Conservation (phyloP, 2,329 filamentous ascomycete genomes). For the Aspergillus alliaceus region DNA sequence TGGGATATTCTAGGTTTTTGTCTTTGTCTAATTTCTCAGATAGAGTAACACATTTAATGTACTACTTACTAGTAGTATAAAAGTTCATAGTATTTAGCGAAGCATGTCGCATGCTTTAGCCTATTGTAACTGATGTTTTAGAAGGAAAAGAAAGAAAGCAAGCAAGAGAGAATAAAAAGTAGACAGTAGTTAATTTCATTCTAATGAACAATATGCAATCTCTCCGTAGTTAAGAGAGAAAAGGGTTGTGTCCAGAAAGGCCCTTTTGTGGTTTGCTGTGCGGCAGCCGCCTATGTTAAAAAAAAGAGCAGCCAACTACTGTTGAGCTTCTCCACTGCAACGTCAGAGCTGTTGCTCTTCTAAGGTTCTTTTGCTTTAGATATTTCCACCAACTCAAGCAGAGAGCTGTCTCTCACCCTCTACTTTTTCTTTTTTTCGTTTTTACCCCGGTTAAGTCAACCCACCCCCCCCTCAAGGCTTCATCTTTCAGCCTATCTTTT, state of each 20-base stretch:
- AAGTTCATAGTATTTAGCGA: too few relatives aligned
- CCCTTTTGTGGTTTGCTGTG: conserved; percentile 1
- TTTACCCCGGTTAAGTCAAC: neutral
- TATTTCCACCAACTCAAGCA: neutral
- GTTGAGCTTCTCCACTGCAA: conserved; percentile 15
- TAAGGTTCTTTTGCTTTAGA: conserved; percentile 1
- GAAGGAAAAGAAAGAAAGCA: too few relatives aligned
- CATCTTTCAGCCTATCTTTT: neutral
- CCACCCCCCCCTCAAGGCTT: neutral
- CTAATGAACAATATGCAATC: too few relatives aligned
- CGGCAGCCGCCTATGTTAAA: neutral
- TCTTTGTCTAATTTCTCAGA: too few relatives aligned
- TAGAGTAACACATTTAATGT: neutral
- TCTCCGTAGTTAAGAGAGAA: too few relatives aligned
- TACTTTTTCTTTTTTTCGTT: conserved; percentile 2
- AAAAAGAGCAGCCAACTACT: neutral
- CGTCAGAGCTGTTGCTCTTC: conserved; percentile 16
- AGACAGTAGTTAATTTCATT: too few relatives aligned
- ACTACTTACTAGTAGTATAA: too few relatives aligned
- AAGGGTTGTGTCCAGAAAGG: too few relatives aligned
- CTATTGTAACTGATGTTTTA: too few relatives aligned
- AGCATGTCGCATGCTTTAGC: too few relatives aligned
- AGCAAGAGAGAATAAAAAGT: too few relatives aligned
- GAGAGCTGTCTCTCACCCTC: neutral
- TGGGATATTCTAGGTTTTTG: too few relatives aligned